Conservation (phyloP, 345 rosid genomes). For the Brassica carinata region DNA sequence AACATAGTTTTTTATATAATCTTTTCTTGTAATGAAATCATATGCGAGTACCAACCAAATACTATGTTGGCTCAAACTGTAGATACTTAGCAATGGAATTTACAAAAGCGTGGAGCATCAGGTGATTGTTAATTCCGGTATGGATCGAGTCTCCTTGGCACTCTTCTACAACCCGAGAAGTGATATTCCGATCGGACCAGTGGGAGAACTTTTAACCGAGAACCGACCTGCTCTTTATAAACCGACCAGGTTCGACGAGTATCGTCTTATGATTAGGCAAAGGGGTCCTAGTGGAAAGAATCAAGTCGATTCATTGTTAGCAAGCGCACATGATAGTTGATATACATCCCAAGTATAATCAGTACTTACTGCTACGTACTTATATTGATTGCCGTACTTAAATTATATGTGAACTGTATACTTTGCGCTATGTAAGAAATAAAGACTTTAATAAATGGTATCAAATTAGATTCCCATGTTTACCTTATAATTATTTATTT, state of each 20-base stretch:
- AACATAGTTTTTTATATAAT: not conserved
- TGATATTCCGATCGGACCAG: constrained; percentile 58
- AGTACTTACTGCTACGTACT: not conserved
- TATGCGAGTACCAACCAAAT: constrained; percentile 8
- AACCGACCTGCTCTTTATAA: constrained; percentile 59
- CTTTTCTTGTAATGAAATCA: constrained; percentile 7
- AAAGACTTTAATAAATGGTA: not conserved
- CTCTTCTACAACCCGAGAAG: constrained; percentile 77
- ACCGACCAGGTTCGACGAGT: constrained; percentile 67
- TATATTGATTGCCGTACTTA: not conserved
- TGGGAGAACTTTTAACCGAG: constrained; percentile 53
- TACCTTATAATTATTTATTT: not conserved
- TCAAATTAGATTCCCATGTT: not conserved
- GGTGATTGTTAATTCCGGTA: constrained; percentile 62
- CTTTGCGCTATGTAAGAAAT: not conserved
- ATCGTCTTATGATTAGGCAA: constrained; percentile 61
- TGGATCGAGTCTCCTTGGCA: constrained; percentile 66
- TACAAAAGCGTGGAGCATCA: constrained; percentile 83
- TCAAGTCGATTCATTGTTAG: constrained; percentile 61
- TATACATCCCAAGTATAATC: not conserved
- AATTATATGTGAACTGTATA: not conserved
- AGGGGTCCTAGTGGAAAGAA: constrained; percentile 69
- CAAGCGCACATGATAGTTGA: constrained; percentile 15
- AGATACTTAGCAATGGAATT: constrained; percentile 80
- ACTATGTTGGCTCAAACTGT: not conserved